These are phyloP conservation scores for Penicillium sclerotiorum DNA, from an alignment of 2,329 filamentous ascomycete species.

Conservation along the genomic window DNA sequence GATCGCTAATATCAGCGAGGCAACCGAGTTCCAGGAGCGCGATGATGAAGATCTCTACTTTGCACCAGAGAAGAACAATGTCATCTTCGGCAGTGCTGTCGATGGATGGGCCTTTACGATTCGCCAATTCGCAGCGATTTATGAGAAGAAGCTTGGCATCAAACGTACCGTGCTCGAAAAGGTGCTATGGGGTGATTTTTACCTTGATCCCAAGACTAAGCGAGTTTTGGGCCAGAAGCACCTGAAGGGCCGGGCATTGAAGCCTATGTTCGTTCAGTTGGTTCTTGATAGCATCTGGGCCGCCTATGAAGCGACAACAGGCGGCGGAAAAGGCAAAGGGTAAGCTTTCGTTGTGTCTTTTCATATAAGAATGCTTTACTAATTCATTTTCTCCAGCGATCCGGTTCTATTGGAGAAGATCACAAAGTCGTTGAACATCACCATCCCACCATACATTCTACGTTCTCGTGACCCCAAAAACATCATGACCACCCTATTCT, in stretches of 20 bases:
- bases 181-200: constrained; percentile 95
- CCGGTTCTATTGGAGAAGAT: constrained; percentile 86
- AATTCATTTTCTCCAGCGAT: constrained; percentile 60
- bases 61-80: constrained; percentile 96
- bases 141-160: constrained; percentile 96
- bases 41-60: constrained; percentile 98
- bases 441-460: constrained; percentile 78
- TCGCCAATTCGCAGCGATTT: constrained; percentile 87
- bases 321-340: constrained; percentile 80
- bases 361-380: not conserved
- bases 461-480: constrained; percentile 82
- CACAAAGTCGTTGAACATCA: constrained; percentile 84
- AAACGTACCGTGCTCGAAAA: constrained; percentile 87
- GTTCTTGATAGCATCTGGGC: constrained; percentile 97
- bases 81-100: constrained; percentile 96
- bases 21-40: constrained; percentile 75
- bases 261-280: constrained; percentile 96
- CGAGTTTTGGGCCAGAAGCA: constrained; percentile 89
- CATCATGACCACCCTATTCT: constrained; percentile 82
- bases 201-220: constrained; percentile 95
- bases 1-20: constrained; percentile 52
- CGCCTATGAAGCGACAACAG: constrained; percentile 86
- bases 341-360: constrained; percentile 42
- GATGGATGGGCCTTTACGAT: constrained; percentile 99
- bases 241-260: constrained; percentile 85